These are phyloP conservation scores for Chytridiales sp. DNA, from an alignment of 371 early-diverging fungal genomes.

Conservation along the genomic window DNA sequence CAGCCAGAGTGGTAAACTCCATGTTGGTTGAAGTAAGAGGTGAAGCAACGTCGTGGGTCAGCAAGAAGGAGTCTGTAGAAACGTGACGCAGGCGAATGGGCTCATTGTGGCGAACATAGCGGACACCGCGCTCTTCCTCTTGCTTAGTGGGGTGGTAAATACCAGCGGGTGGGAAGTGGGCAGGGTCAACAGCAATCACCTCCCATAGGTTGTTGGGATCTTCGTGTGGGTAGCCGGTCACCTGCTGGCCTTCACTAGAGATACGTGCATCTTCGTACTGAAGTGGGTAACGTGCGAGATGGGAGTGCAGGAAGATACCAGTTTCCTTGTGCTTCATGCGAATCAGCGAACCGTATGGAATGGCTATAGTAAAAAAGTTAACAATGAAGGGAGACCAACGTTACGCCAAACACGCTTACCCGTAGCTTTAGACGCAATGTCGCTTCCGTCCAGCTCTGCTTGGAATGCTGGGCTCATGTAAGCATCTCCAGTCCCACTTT, in stretches of 20 bases:
- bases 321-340: slow-evolving; percentile 76
- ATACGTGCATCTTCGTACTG: slow-evolving; percentile 91
- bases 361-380: slow-evolving; percentile 43
- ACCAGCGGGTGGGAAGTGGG: slow-evolving; percentile 12
- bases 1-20: slow-evolving; percentile 86
- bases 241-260: slow-evolving; percentile 91
- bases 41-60: slow-evolving; percentile 97
- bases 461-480: slow-evolving; percentile 91
- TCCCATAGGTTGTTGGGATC: slow-evolving; percentile 85
- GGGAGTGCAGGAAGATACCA: slow-evolving; percentile 81
- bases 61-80: slow-evolving; percentile 65
- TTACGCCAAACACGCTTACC: slow-evolving; percentile 21
- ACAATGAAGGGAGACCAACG: neutral
- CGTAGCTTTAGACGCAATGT: slow-evolving; percentile 34
- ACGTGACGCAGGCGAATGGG: slow-evolving; percentile 75
- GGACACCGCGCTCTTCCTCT: slow-evolving; percentile 45
- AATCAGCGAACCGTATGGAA: slow-evolving; percentile 81
- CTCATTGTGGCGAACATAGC: slow-evolving; percentile 66
- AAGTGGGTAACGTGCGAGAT: slow-evolving; percentile 76
- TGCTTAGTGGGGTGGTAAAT: slow-evolving; percentile 31
- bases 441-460: slow-evolving; percentile 73
- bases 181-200: slow-evolving; percentile 59
- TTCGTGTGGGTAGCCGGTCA: slow-evolving; percentile 81
- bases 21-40: slow-evolving; percentile 95
- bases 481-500: slow-evolving; percentile 86